Evolutionary conservation across 306 rosid genomes (phyloP), one percentile per base, ranked within the genome.

Genomic region (Rosa persica): DNA sequence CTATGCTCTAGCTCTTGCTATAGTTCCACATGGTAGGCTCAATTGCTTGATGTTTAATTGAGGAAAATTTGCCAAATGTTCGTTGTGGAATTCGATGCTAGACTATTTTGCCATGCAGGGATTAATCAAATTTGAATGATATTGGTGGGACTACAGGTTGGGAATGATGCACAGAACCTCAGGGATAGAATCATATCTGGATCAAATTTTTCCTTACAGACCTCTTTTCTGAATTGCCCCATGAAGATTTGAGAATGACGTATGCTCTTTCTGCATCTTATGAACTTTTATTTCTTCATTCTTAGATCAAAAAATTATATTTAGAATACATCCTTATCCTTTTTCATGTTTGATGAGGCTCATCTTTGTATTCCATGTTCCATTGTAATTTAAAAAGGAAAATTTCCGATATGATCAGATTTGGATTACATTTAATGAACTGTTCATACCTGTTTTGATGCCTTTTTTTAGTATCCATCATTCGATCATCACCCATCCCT

Each of bases 1-100:
- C 79, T 91, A 93, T 82, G 98, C 98, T 78, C 78, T 91, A 81
- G 99, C 99, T n/a, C 94, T 95, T 39, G 98, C 99, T 25, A 93
- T 95, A 70, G 64, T 87, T 84, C 87, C 89, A 85, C 71, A 85
- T 38, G 94, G 99, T 93, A 85, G 22, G 91, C 78, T 58, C 64
- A 48, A 43, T 27, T 74, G 67, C 70, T 65, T 66, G 12, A 64
- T 77, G 46, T 79, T 79, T 79, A 57, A 73, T 71, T 78, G 43
- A 58, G 11, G 36, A 30, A 54, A 48, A 70, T 58, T 60, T 36
- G 49, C 12, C 70, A 67, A 25, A 58, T 76, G 25, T 72, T 43
- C 30, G 20, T 17, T 27, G 58, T 55, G 2, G 16, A 39, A 23
- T 73, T 38, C 20, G 60, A 30, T 30, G 36, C 2, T 30, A 30